These are phyloP conservation scores for Phoma herbarum DNA, from an alignment of 2,329 filamentous ascomycete species.

Conservation along the genomic window DNA sequence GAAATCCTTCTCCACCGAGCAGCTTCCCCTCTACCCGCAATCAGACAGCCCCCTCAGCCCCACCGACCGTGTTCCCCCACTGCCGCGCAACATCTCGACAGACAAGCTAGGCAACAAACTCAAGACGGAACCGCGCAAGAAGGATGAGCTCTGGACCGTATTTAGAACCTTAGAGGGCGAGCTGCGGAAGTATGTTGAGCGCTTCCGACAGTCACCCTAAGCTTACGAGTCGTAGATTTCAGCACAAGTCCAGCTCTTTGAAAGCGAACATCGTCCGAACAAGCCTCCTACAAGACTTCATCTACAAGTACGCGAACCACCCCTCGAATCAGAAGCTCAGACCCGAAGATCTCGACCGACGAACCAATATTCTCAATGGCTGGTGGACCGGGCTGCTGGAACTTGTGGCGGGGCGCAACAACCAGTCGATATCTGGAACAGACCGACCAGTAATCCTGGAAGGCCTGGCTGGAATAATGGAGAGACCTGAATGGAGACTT, in stretches of 20 bases:
- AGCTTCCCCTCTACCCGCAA: conserved; percentile 50
- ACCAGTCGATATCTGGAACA: conserved; percentile 81
- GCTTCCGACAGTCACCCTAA: conserved; percentile 5
- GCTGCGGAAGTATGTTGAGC: conserved; percentile 66
- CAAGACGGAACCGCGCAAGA: conserved; percentile 61
- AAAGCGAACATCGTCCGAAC: conserved; percentile 79
- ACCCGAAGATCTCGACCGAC: conserved; percentile 83
- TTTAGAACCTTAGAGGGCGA: conserved; percentile 75
- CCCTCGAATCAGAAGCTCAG: conserved; percentile 70
- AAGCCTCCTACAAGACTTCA: conserved; percentile 74
- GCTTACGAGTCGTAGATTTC: conserved; percentile 62
- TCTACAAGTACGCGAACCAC: conserved; percentile 74
- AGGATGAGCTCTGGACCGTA: conserved; percentile 74
- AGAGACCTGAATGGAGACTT: conserved; percentile 84
- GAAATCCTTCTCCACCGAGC: conserved; percentile 61
- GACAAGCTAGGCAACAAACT: conserved; percentile 52
- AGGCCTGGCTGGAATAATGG: conserved; percentile 82
- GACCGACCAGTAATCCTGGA: conserved; percentile 84
- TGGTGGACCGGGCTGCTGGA: conserved; percentile 90
- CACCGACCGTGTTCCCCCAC: conserved; percentile 51
- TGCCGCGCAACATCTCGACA: conserved; percentile 53
- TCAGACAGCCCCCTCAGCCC: conserved; percentile 45
- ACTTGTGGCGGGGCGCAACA: conserved; percentile 77
- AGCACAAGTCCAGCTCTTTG: conserved; percentile 74
- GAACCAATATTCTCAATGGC: conserved; percentile 81